A percentile compares a stretch with the other conserved stretches of the same genome.
Evolutionary conservation across 192 early-diverging fungal genomes (phyloP).

Genomic region (Coemansia sp.): DNA sequence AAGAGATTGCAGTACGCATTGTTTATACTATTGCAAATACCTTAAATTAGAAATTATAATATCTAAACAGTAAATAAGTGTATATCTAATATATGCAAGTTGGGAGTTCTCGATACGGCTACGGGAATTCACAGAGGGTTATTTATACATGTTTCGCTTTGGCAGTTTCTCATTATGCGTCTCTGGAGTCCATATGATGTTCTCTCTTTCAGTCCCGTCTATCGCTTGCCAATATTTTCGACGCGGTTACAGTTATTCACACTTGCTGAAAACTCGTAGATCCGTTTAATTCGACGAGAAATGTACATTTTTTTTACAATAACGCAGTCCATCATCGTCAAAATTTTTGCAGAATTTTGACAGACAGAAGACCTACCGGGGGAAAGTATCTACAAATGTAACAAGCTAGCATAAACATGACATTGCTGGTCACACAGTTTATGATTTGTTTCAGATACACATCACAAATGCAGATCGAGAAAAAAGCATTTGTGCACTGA

Average conservation of each 20-base stretch:
- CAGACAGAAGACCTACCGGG: background rate
- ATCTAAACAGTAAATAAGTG: background rate
- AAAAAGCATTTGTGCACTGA: background rate
- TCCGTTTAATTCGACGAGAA: background rate
- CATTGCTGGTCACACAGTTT: background rate
- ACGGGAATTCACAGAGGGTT: background rate
- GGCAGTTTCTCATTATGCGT: background rate
- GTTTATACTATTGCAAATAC: constrained; percentile 8
- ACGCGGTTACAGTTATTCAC: background rate
- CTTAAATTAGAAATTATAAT: background rate
- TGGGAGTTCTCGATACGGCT: background rate
- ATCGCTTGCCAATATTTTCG: too few species aligned
- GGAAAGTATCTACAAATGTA: background rate
- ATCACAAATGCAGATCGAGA: background rate
- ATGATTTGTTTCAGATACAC: background rate
- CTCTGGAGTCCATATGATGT: too few species aligned
- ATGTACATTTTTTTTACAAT: background rate
- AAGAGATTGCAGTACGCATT: constrained; percentile 33
- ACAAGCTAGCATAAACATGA: background rate
- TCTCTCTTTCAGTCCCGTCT: too few species aligned
- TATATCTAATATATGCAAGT: background rate
- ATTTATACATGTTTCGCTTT: constrained; percentile 6
- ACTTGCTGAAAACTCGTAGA: background rate
- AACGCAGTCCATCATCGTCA: background rate
- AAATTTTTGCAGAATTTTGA: background rate